Evolutionary conservation across 1,139 yeast genomes (phyloP).

Genomic region (Hemisphaericaspora subhashii): DNA sequence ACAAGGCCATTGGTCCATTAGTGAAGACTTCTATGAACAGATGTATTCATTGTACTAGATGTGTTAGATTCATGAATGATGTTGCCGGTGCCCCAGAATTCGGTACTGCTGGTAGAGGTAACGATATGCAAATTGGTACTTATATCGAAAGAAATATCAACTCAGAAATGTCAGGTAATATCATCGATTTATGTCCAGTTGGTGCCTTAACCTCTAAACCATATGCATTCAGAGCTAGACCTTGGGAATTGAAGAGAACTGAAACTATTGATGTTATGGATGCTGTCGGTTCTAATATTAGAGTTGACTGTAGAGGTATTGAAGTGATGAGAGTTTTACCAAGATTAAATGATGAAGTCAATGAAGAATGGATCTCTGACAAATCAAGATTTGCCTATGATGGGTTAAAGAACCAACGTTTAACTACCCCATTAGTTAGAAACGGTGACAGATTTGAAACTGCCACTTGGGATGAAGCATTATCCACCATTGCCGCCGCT

Average conservation of each 20-base stretch:
- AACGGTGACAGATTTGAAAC: conserved; percentile 69
- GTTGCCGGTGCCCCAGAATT: conserved; percentile 93
- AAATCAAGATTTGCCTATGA: conserved; percentile 85
- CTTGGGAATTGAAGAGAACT: conserved; percentile 91
- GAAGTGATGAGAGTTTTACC: conserved; percentile 90
- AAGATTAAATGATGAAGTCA: conserved; percentile 80
- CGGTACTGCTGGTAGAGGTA: conserved; percentile 89
- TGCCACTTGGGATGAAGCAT: conserved; percentile 88
- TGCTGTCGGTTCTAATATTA: conserved; percentile 77
- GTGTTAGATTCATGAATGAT: conserved; percentile 88
- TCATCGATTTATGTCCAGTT: conserved; percentile 87
- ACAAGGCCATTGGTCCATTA: conserved; percentile 87
- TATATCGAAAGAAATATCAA: conserved; percentile 83
- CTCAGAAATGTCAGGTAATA: conserved; percentile 85
- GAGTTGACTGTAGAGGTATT: conserved; percentile 85
- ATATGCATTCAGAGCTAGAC: conserved; percentile 87
- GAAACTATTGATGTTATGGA: conserved; percentile 87
- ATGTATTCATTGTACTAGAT: conserved; percentile 91
- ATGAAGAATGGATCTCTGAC: conserved; percentile 92
- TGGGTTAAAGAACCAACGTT: conserved; percentile 83
- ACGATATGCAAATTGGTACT: conserved; percentile 90
- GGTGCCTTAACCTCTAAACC: conserved; percentile 92
- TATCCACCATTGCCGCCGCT: conserved; percentile 68
- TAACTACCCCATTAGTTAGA: conserved; percentile 78
- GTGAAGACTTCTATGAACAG: conserved; percentile 91